Evolutionary conservation across 192 early-diverging fungal species (phyloP).

Genomic region (Coemansia sp.): DNA sequence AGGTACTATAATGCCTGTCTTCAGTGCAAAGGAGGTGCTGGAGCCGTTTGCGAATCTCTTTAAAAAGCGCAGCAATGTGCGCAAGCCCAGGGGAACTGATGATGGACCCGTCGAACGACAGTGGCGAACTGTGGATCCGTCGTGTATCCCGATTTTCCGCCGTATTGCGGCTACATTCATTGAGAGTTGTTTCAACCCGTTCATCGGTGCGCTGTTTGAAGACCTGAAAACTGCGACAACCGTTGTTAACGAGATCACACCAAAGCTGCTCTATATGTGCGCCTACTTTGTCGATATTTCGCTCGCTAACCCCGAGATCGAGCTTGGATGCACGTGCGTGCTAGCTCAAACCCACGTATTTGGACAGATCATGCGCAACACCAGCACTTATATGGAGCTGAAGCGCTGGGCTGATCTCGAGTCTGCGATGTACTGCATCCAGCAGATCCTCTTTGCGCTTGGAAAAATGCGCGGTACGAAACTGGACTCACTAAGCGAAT

Average conservation of each 20-base stretch:
- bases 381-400: constrained; percentile 43
- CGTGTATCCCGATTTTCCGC: constrained; percentile 30
- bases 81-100: constrained; percentile 16
- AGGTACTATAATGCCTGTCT: constrained; percentile 49
- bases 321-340: constrained; percentile 38
- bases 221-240: constrained; percentile 21
- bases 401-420: constrained; percentile 35
- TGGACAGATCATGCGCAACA: constrained; percentile 37
- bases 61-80: constrained; percentile 17
- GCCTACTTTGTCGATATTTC: constrained; percentile 53
- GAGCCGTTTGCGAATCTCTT: constrained; percentile 48
- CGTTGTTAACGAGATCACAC: constrained; percentile 19
- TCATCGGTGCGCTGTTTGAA: constrained; percentile 40
- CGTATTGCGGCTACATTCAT: constrained; percentile 38
- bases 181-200: constrained; percentile 51
- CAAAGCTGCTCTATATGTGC: constrained; percentile 38
- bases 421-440: constrained; percentile 50
- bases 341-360: constrained; percentile 40
- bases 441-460: constrained; percentile 40
- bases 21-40: constrained; percentile 38
- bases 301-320: constrained; percentile 42
- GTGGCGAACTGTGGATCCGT: constrained; percentile 33
- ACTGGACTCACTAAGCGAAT: constrained; percentile 36
- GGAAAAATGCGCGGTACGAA: constrained; percentile 40
- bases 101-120: constrained; percentile 26